Evolutionary conservation across 495 filamentous ascomycete genomes (phyloP), one percentile per base, ranked within the genome.

Genomic region (Talaromyces trachyspermus): DNA sequence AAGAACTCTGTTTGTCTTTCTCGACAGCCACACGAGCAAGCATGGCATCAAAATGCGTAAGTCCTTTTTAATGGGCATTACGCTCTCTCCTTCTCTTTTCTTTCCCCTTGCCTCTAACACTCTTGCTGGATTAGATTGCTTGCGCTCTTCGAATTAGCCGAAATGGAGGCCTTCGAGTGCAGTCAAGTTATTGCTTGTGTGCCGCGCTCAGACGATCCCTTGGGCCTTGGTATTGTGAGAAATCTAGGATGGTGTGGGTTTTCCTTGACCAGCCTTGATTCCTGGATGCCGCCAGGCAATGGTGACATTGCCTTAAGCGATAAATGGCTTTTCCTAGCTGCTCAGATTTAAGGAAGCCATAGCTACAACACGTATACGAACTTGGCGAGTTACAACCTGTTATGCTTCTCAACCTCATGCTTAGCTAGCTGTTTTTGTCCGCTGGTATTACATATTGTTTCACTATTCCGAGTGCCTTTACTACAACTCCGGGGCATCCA

Each of bases 211-310:
- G 68, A 76, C 30, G 70, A 75, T 19, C 66, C 79, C 40, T 70
- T 81, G 35, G 68, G 77, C 43, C 73, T 80, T 52, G 71, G 80
- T 42, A 70, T 94, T 45, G 78, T 83, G 50, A 83, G 81, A 55
- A 87, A 87, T 48, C 76, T 96, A 27, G 85, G 89, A 54, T 96
- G 90, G 90, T 89, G 90, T 53, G 89, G 89, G 24, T 96, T 95
- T 55, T 84, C 82, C 57, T 71, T 88, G 43, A 81, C 81, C 41
- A 89, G 86, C 12, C 69, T 96, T 10, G 78, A 85, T 47, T 72
- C 77, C 37, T 95, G 88, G 85, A 73, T 46, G 29, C 38, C 48
- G 17, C 76, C 2, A 52, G 69, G 38, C 64, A 68, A 19, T 48
- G 66, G 46, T 71, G 83, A 56, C 60, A 77, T 50, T 66, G 76